Conservation (phyloP, 345 rosid genomes). For the Pelargonium nanum region DNA sequence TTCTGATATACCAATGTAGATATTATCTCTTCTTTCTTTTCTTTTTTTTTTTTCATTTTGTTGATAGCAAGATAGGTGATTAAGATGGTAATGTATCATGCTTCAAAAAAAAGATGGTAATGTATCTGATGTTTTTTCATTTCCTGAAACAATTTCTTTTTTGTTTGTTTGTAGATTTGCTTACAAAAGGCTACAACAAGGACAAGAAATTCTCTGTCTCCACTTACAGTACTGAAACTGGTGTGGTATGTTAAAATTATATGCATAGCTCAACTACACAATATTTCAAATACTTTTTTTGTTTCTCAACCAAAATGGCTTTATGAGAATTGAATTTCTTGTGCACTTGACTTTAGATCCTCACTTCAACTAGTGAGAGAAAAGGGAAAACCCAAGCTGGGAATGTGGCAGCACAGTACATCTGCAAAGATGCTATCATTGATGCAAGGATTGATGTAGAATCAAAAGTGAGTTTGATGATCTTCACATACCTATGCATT, state of each 20-base stretch:
- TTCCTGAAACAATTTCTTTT: background rate
- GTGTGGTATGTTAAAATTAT: conserved; percentile 1
- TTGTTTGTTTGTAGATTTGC: conserved; percentile 5
- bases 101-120: no score
- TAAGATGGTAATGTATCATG: no score
- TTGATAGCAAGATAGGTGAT: no score
- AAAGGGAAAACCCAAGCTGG: background rate
- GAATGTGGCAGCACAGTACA: background rate
- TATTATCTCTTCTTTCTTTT: no score
- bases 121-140: no score
- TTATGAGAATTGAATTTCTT: background rate
- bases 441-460: conserved; percentile 1
- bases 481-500: background rate
- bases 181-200: conserved; percentile 7
- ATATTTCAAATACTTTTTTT: no score
- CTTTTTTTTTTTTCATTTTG: no score
- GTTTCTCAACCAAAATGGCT: no score
- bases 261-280: no score
- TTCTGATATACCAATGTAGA: no score
- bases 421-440: background rate
- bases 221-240: background rate
- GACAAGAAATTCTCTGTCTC: conserved; percentile 4
- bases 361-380: background rate
- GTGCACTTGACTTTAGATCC: conserved; percentile 1
- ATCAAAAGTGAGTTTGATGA: conserved; percentile 4